Evolutionary conservation across 2,329 filamentous ascomycete species (phyloP), one percentile per base, ranked within the genome.

Genomic region (Fusarium abutilonis): DNA sequence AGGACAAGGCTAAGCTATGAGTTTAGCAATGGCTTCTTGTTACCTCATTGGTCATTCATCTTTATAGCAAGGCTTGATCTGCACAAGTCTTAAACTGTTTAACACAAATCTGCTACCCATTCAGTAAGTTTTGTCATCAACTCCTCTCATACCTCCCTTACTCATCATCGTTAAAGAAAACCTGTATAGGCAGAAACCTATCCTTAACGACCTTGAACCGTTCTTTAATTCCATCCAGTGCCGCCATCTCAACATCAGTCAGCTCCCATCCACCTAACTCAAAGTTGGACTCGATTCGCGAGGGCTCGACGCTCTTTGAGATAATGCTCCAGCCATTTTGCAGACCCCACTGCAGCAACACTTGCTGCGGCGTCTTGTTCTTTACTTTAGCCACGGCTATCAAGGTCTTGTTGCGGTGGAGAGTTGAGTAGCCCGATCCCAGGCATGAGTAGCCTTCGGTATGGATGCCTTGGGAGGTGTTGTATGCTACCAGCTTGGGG

Each of bases 191-290:
- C 70, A 92, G 73, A 88, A 89, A 94, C 26, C 73, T 77, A 73
- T 94, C 92, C 32, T 83, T 84, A 72, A 90, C 95, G 61, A 92
- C 88, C 85, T 93, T 96, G 83, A 93, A 94, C 46, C 92, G 86
- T 60, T 91, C 89, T 70, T 84, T 81, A 51, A 94, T 82, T 70
- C 78, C 83, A 70, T 86, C 86, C 45, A 96, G 81, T 76, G 84
- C 80, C 68, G 83, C 81, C 46, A 94, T 75, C 79, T 96, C 92
- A 42, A 91, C 90, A 4, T 84, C 83, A 4, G 84, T 88, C 76
- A 96, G 78, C 56, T 85, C 80, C 86, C 88, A 94, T 49, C 89
- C 90, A 75, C 93, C 86, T 48, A 91, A 73, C 36, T 89, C 85
- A 68, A 87, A 91, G 82, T 96, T 96, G 62, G 80, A 85, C 77